Base-by-base conservation (phyloP, 2,329 filamentous ascomycete species). In the Pseudogymnoascus sp. region DNA sequence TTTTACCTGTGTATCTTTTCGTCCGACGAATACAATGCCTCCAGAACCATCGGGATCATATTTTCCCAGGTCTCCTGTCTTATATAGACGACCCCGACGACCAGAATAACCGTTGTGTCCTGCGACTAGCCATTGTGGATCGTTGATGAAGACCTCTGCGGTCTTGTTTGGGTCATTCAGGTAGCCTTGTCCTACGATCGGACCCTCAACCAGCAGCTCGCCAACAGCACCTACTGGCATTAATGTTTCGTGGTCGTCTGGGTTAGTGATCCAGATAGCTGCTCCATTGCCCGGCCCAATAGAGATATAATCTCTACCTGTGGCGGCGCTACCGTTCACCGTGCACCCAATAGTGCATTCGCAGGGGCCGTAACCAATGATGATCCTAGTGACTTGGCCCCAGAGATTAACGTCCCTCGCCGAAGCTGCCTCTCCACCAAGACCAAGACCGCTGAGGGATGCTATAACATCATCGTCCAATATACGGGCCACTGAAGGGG, bases 1-100 rank as follows among this genome's bases (percentile, higher is more conserved):
- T 73, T 90, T 90, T 61, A 88, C 81, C 71, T 87, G 86, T n/a
- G 81, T 81, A 67, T 89, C 87, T 66, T 85, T 86, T 58, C 87
- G 79, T 13, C 85, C 85, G 39, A 86, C 76, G 64, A 84, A 86
- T 7, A 80, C 72, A 39, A 87, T 78, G 5, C 77, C 77, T n/a
- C 69, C 72, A 12, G 70, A 71, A 1, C 80, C 79, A 59, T 85
- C 79, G 0, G 73, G 70, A 44, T 82, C 76, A 61, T 85, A 84
- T 27, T 75, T 76, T 0, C 81, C 84, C 0, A 86, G 73, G 65
- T 87, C 84, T 0, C 84, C 84, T 0, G 84, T 86, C 67, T 81
- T 83, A 68, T 86, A 87, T 1, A 86, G 66, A 4, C 79, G 74
- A 1, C 78, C 78, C 7, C 63, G 67, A 4, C 77, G 73, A 2